Evolutionary conservation across 1,284 basidiomycete species (phyloP).

Genomic region (Schizophyllum commune): DNA sequence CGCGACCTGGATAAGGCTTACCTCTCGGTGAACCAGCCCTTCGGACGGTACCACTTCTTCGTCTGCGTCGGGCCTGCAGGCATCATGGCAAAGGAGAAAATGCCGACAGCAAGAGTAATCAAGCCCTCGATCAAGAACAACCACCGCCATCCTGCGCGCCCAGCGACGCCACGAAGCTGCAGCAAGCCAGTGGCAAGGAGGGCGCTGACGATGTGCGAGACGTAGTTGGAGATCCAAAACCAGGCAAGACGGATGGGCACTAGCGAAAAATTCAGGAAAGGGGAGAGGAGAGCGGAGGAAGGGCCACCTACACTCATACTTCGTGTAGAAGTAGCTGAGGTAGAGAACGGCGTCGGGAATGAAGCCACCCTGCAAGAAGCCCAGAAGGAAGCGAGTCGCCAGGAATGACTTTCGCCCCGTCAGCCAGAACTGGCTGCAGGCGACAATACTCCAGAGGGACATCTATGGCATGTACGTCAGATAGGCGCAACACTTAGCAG

Average conservation of each 20-base stretch:
- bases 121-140: constrained; percentile 54
- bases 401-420: constrained; percentile 48
- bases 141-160: constrained; percentile 51
- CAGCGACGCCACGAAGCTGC: constrained; percentile 45
- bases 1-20: constrained; percentile 11
- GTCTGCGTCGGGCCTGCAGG: constrained; percentile 64
- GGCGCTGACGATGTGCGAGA: constrained; percentile 44
- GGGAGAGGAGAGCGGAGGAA: background rate
- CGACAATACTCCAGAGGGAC: constrained; percentile 48
- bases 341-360: constrained; percentile 62
- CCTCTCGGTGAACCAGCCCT: constrained; percentile 45
- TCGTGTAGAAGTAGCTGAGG: constrained; percentile 63
- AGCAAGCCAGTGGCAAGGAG: constrained; percentile 64
- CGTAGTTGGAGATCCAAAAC: constrained; percentile 63
- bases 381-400: constrained; percentile 32
- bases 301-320: constrained; percentile 33
- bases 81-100: constrained; percentile 59
- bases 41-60: constrained; percentile 52
- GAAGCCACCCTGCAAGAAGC: constrained; percentile 39
- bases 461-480: constrained; percentile 26
- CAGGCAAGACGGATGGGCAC: constrained; percentile 61
- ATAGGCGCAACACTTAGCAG: background rate
- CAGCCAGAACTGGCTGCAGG: constrained; percentile 58
- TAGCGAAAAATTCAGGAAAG: constrained; percentile 11
- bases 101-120: constrained; percentile 45